Percentiles rank a stretch among this genome's conserved stretches.
phyloP scores from a whole-genome alignment of 2,329 filamentous ascomycete species.

The Grosmannia penicillata region DNA sequence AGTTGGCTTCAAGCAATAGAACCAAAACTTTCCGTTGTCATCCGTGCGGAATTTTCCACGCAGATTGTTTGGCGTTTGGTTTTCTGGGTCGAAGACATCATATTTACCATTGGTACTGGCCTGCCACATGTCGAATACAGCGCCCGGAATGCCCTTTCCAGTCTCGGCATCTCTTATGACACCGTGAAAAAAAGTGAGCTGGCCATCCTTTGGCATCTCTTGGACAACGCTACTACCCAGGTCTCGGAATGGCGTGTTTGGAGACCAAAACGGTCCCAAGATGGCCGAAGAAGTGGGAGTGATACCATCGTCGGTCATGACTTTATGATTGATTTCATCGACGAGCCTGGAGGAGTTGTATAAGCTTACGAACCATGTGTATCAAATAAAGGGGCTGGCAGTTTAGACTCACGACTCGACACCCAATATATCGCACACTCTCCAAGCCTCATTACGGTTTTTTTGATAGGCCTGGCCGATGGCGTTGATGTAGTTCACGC shows the following conservation, averaged over 20 bases:
- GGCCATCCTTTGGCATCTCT: conserved; percentile 27
- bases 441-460: conserved; percentile 59
- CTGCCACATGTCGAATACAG: conserved; percentile 62
- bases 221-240: conserved; percentile 54
- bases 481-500: conserved; percentile 42
- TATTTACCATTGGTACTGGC: conserved; percentile 56
- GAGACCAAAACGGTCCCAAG: conserved; percentile 72
- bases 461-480: conserved; percentile 55
- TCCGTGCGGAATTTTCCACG: conserved; percentile 52
- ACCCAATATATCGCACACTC: conserved; percentile 59
- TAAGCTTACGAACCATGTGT: background rate
- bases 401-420: conserved; percentile 50
- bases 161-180: conserved; percentile 38
- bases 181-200: conserved; percentile 52
- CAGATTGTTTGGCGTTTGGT: conserved; percentile 48
- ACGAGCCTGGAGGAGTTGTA: conserved; percentile 40
- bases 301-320: conserved; percentile 31
- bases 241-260: conserved; percentile 52
- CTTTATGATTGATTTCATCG: conserved; percentile 66
- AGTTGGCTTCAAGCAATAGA: conserved; percentile 41
- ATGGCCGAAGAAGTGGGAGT: conserved; percentile 60
- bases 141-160: conserved; percentile 47
- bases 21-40: conserved; percentile 44
- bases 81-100: conserved; percentile 53
- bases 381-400: background rate